Evolutionary conservation across 371 early-diverging fungal species (phyloP).

Genomic region (Mucor sp.): DNA sequence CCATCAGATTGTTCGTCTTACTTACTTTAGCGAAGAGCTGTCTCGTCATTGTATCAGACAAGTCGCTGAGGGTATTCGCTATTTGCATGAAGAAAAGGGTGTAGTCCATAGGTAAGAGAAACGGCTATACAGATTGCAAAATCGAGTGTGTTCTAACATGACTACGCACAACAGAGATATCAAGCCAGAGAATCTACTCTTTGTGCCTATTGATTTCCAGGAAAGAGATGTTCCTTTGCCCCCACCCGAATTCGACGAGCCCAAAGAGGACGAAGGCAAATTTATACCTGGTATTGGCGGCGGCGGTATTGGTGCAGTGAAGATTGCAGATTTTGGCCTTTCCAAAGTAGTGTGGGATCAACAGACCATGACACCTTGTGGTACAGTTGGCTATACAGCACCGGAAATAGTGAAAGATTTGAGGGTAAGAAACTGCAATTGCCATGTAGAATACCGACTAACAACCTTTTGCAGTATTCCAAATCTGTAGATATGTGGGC

Average conservation of each 20-base stretch:
- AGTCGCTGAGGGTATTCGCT: slow-evolving; percentile 82
- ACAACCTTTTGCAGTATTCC: slow-evolving; percentile 62
- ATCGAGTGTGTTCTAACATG: slow-evolving; percentile 92
- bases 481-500: slow-evolving; percentile 95
- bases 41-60: slow-evolving; percentile 80
- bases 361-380: slow-evolving; percentile 90
- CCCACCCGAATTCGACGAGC: slow-evolving; percentile 42
- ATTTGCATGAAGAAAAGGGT: slow-evolving; percentile 75
- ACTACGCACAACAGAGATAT: slow-evolving; percentile 80
- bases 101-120: slow-evolving; percentile 66
- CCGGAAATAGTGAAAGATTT: slow-evolving; percentile 86
- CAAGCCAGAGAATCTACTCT: slow-evolving; percentile 95
- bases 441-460: neutral
- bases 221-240: slow-evolving; percentile 52
- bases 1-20: slow-evolving; percentile 60
- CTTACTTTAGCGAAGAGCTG: slow-evolving; percentile 63
- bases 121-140: slow-evolving; percentile 72
- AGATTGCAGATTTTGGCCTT: slow-evolving; percentile 88
- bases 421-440: neutral
- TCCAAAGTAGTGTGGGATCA: slow-evolving; percentile 83
- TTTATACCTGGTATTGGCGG: slow-evolving; percentile 61
- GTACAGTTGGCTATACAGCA: slow-evolving; percentile 92
- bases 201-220: slow-evolving; percentile 64
- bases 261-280: slow-evolving; percentile 63
- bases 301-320: slow-evolving; percentile 78